Conservation (phyloP, 495 filamentous ascomycete species). For the Bacidia rubella region DNA sequence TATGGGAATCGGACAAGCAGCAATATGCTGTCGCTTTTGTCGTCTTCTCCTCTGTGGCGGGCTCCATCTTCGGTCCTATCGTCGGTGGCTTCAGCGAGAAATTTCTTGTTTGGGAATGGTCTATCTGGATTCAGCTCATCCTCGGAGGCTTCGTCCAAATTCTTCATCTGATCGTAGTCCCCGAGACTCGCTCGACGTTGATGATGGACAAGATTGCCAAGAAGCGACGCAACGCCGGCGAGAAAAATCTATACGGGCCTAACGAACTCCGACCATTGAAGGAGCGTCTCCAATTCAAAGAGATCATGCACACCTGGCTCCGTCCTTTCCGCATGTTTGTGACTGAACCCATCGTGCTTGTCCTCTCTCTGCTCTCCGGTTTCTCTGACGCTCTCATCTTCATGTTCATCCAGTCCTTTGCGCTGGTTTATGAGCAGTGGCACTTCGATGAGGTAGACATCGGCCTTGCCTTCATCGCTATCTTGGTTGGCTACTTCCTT, state of each 20-base stretch:
- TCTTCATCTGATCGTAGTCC: constrained; percentile 39
- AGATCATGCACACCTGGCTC: constrained; percentile 41
- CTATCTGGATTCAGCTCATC: constrained; percentile 47
- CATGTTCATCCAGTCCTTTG: constrained; percentile 52
- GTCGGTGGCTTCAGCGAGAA: constrained; percentile 45
- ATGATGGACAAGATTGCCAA: constrained; percentile 49
- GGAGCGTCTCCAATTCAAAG: constrained; percentile 42
- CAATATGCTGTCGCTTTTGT: constrained; percentile 49
- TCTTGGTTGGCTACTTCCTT: constrained; percentile 47
- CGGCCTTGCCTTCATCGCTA: constrained; percentile 44
- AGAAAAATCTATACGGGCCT: constrained; percentile 48
- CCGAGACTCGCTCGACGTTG: constrained; percentile 43
- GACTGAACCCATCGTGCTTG: constrained; percentile 48
- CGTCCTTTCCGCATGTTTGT: constrained; percentile 51
- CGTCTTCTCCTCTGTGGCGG: constrained; percentile 51
- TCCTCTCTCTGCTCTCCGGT: constrained; percentile 42
- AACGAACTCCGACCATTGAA: constrained; percentile 46
- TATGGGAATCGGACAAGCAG: constrained; percentile 47
- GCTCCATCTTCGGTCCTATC: constrained; percentile 47
- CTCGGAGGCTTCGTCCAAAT: constrained; percentile 43
- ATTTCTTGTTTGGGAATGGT: constrained; percentile 39
- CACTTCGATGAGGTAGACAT: constrained; percentile 35
- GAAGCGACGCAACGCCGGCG: constrained; percentile 34
- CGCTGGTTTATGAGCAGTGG: constrained; percentile 46
- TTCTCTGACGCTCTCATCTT: constrained; percentile 53